These are phyloP conservation scores for Quercus phellos DNA, from an alignment of 331 rosid species.

Conservation along the genomic window DNA sequence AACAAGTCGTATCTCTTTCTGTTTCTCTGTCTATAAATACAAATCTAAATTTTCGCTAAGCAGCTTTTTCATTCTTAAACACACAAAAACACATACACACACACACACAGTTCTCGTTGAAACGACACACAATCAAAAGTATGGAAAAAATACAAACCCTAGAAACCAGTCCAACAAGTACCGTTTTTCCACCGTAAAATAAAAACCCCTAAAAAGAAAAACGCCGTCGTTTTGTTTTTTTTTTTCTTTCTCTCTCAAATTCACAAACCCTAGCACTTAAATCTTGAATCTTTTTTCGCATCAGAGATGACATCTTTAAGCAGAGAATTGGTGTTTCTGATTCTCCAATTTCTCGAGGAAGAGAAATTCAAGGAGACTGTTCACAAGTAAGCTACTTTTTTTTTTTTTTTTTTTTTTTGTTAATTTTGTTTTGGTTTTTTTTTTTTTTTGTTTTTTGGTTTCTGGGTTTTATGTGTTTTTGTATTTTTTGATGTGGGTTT, in stretches of 20 bases:
- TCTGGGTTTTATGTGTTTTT: too few species aligned
- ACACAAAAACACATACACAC: too few species aligned
- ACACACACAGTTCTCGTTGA: constrained; percentile 11
- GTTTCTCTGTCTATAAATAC: constrained; percentile 13
- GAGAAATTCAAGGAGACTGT: constrained; percentile 48
- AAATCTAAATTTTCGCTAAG: background rate
- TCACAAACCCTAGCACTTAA: too few species aligned
- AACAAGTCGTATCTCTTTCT: background rate
- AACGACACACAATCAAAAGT: background rate
- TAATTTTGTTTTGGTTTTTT: background rate
- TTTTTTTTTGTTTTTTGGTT: background rate
- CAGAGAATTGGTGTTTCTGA: constrained; percentile 42
- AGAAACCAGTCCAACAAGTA: background rate
- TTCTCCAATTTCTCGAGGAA: constrained; percentile 56
- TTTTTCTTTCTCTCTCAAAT: too few species aligned
- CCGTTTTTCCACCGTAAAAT: background rate
- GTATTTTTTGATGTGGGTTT: background rate
- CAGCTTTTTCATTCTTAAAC: constrained; percentile 2
- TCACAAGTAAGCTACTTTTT: constrained; percentile 34
- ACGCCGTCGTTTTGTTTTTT: background rate
- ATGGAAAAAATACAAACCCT: constrained; percentile 23
- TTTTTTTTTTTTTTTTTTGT: background rate
- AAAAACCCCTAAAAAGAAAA: background rate
- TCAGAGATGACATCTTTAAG: constrained; percentile 47
- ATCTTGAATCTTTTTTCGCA: background rate